A percentile compares a stretch with the other conserved stretches of the same genome.
Evolutionary conservation across 192 early-diverging fungal species (phyloP).

Genomic region (Backusella circina): DNA sequence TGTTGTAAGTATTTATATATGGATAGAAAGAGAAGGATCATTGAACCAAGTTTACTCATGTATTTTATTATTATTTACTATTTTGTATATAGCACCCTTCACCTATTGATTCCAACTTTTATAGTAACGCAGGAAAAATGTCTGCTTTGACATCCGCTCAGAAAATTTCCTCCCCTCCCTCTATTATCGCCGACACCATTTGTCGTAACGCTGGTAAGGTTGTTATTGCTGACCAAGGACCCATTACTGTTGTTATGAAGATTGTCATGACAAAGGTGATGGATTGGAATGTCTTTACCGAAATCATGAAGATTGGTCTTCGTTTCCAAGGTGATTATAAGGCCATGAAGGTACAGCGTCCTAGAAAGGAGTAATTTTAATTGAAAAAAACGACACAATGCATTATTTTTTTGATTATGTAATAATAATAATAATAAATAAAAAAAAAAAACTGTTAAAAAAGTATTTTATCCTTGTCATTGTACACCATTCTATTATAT

Average conservation of each 20-base stretch:
- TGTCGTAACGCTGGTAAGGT: constrained; percentile 49
- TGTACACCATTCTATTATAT: too few relatives aligned
- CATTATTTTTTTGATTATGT: not conserved
- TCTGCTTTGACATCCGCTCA: constrained; percentile 37
- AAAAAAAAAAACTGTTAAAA: not conserved
- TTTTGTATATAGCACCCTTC: constrained; percentile 40
- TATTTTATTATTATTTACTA: not conserved
- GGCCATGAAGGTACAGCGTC: constrained; percentile 38
- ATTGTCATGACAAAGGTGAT: constrained; percentile 43
- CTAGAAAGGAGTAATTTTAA: constrained; percentile 1
- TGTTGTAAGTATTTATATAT: constrained; percentile 27
- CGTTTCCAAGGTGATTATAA: constrained; percentile 45
- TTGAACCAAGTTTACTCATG: not conserved
- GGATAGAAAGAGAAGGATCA: not conserved
- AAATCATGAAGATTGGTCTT: constrained; percentile 46
- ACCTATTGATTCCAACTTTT: constrained; percentile 55
- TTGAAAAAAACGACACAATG: not conserved
- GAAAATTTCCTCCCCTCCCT: constrained; percentile 38
- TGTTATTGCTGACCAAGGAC: constrained; percentile 48
- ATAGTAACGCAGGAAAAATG: constrained; percentile 48
- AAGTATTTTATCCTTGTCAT: not conserved
- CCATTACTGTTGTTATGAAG: constrained; percentile 44
- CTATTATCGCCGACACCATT: constrained; percentile 54
- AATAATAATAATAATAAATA: not conserved
- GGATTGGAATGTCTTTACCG: constrained; percentile 56